Conservation (phyloP, 2,329 filamentous ascomycete species). For the Diaporthe vexans region DNA sequence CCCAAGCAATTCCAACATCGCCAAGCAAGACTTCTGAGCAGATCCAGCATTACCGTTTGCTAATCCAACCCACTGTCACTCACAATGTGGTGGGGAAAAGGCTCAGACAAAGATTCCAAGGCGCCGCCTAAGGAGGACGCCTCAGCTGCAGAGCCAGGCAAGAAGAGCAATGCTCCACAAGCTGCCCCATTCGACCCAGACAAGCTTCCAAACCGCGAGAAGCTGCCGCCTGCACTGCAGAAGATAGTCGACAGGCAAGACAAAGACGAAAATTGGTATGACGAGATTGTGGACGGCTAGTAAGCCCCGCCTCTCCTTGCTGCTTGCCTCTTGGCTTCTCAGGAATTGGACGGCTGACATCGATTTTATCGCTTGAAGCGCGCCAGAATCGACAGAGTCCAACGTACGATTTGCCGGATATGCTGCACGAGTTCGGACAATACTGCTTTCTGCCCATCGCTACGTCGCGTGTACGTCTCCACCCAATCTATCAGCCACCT, state of each 20-base stretch:
- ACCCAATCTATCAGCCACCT: neutral
- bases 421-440: slow-evolving; percentile 85
- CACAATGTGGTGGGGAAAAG: slow-evolving; percentile 58
- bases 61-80: neutral
- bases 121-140: slow-evolving; percentile 42
- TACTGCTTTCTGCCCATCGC: slow-evolving; percentile 90
- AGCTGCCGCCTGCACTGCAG: slow-evolving; percentile 69
- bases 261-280: slow-evolving; percentile 80
- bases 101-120: slow-evolving; percentile 48
- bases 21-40: neutral
- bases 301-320: slow-evolving; percentile 58
- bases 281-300: slow-evolving; percentile 84
- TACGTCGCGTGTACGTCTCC: slow-evolving; percentile 83
- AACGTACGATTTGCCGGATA: slow-evolving; percentile 94
- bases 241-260: slow-evolving; percentile 70
- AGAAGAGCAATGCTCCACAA: slow-evolving; percentile 40
- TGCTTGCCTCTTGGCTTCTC: neutral
- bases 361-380: slow-evolving; percentile 60
- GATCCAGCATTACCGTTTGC: neutral
- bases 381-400: slow-evolving; percentile 85
- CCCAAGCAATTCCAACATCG: neutral
- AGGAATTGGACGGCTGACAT: slow-evolving; percentile 22
- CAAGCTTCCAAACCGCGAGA: slow-evolving; percentile 63
- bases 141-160: slow-evolving; percentile 39
- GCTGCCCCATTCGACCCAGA: slow-evolving; percentile 57